phyloP scores from a whole-genome alignment of 2,329 filamentous ascomycete genomes.

The Ampelomyces quisqualis region DNA sequence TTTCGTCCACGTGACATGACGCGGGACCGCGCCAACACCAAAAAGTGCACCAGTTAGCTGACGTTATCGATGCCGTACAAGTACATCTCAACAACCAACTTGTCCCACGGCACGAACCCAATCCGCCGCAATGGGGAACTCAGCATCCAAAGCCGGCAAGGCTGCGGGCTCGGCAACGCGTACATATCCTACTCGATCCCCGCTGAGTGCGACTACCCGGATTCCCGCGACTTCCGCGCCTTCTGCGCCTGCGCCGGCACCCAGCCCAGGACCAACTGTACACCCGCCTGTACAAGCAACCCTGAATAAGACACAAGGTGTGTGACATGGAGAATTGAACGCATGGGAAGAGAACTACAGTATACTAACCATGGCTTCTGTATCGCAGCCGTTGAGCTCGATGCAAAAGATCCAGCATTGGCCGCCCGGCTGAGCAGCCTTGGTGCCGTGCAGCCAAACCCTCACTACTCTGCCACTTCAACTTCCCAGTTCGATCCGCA shows the following conservation, averaged over 20 bases:
- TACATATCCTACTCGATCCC: constrained; percentile 57
- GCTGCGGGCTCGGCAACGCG: constrained; percentile 54
- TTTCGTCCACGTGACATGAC: constrained; percentile 6
- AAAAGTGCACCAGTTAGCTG: constrained; percentile 16
- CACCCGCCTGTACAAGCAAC: constrained; percentile 45
- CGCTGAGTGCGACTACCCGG: constrained; percentile 39
- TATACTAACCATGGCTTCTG: not conserved
- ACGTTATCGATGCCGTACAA: constrained; percentile 20
- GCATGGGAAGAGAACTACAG: not conserved
- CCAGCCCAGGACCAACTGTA: constrained; percentile 44
- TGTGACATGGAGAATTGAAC: too few species aligned
- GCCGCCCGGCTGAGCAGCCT: constrained; percentile 75
- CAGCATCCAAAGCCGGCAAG: constrained; percentile 58
- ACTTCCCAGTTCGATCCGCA: constrained; percentile 48
- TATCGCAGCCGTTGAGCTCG: constrained; percentile 61
- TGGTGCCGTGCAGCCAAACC: constrained; percentile 60
- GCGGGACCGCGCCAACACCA: not conserved
- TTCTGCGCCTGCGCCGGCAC: constrained; percentile 31
- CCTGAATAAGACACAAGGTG: constrained; percentile 44
- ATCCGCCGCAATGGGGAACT: constrained; percentile 54
- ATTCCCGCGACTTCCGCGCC: constrained; percentile 32
- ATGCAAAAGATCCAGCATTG: constrained; percentile 64
- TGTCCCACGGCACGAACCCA: constrained; percentile 11
- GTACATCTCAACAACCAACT: constrained; percentile 26
- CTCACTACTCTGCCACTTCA: constrained; percentile 58